phyloP scores from a whole-genome alignment of 23 red algal species.

The Chondrus crispus region DNA sequence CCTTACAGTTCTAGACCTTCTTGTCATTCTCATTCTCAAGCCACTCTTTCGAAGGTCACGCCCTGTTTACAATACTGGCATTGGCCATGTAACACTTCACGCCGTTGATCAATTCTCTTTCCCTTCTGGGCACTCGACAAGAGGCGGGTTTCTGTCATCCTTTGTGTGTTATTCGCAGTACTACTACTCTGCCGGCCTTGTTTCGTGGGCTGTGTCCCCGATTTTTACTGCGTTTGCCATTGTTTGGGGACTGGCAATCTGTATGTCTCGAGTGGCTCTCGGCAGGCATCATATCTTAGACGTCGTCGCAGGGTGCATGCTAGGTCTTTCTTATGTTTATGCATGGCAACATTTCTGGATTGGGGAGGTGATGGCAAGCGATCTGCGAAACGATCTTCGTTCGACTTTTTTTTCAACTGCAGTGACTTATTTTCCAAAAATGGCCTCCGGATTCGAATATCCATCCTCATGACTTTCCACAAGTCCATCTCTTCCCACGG shows the following conservation, averaged over 20 bases:
- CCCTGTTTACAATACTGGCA: conserved; percentile 64
- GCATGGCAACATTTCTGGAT: conserved; percentile 46
- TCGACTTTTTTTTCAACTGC: conserved; percentile 5
- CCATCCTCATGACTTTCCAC: background rate
- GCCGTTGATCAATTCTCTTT: conserved; percentile 80
- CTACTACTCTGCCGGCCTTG: background rate
- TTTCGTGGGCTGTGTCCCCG: background rate
- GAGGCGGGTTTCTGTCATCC: conserved; percentile 33
- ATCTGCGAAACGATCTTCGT: conserved; percentile 5
- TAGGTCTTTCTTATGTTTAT: conserved; percentile 51
- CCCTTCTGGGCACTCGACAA: conserved; percentile 75
- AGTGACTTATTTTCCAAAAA: background rate
- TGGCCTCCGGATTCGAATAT: background rate
- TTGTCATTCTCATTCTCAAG: conserved; percentile 54
- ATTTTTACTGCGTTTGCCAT: background rate
- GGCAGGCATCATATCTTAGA: conserved; percentile 75
- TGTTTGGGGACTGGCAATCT: conserved; percentile 39
- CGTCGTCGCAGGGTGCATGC: conserved; percentile 50
- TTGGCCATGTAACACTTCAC: conserved; percentile 41
- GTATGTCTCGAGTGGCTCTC: conserved; percentile 55
- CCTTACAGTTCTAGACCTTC: conserved; percentile 50
- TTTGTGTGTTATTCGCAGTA: conserved; percentile 3
- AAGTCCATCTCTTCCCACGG: background rate
- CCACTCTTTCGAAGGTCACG: conserved; percentile 38
- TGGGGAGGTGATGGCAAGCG: background rate